Evolutionary conservation across 768 basidiomycete genomes (phyloP).

Genomic region (Solioccasus polychromus): DNA sequence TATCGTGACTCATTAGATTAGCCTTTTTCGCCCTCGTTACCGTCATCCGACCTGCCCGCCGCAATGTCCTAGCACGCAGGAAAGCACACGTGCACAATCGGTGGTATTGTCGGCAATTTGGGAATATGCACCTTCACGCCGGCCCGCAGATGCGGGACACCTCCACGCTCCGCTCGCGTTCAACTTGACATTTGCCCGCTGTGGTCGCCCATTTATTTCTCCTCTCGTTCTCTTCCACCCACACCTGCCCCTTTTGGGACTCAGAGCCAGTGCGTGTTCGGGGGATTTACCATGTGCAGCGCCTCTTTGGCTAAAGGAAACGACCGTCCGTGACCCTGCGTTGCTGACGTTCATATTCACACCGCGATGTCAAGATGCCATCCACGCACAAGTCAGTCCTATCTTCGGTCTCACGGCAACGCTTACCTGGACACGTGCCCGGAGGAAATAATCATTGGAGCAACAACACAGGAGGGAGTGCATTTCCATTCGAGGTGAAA

Average conservation of each 20-base stretch:
- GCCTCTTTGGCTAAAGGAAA: no score
- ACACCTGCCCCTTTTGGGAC: no score
- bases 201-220: no score
- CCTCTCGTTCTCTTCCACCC: no score
- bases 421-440: slow-evolving; percentile 3
- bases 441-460: slow-evolving; percentile 10
- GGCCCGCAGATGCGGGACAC: no score
- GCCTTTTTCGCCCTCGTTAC: not conserved
- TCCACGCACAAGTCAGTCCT: no score
- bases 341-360: slow-evolving; percentile 5
- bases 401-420: not conserved
- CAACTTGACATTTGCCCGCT: no score
- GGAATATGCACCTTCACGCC: no score
- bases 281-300: not conserved
- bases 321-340: no score
- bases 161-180: no score
- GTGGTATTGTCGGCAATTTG: slow-evolving; percentile 15
- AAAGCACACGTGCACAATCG: slow-evolving; percentile 10
- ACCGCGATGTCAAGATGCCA: slow-evolving; percentile 7
- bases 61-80: slow-evolving; percentile 4
- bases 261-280: not conserved
- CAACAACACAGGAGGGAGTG: not conserved
- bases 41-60: not conserved
- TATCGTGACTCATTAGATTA: not conserved
- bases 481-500: no score